A percentile compares a stretch with the other conserved stretches of the same genome.
Conservation (phyloP, 768 basidiomycete species). For the Calocybe indica region DNA sequence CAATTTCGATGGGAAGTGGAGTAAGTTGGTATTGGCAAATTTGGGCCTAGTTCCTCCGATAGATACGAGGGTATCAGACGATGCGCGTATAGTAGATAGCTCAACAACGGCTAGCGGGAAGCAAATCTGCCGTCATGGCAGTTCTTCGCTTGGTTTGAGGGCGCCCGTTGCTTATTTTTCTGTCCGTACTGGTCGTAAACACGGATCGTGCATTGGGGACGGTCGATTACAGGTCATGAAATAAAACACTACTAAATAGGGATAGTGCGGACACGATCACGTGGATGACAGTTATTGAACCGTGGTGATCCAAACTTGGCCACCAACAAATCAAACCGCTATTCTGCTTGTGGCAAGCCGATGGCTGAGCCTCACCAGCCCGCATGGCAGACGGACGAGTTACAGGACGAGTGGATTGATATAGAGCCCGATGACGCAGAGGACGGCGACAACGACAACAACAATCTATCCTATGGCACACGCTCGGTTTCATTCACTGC, state of each 20-base stretch:
- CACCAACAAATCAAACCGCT: conserved; percentile 4
- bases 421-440: conserved; percentile 29
- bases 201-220: neutral
- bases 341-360: conserved; percentile 14
- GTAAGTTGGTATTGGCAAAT: too few species aligned
- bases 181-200: too few species aligned
- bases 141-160: too few species aligned
- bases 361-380: conserved; percentile 34
- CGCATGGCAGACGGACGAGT: conserved; percentile 85
- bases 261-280: conserved; percentile 10
- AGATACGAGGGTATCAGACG: too few species aligned
- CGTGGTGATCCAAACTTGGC: neutral
- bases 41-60: too few species aligned
- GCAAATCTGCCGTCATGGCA: too few species aligned
- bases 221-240: neutral
- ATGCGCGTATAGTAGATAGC: too few species aligned
- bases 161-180: too few species aligned
- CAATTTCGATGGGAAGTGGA: too few species aligned
- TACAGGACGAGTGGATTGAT: conserved; percentile 90
- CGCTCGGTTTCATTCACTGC: conserved; percentile 56
- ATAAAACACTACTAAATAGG: conserved; percentile 8
- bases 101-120: too few species aligned
- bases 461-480: conserved; percentile 40
- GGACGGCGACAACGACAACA: conserved; percentile 27
- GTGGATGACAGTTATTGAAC: conserved; percentile 4